Percentiles rank a stretch among this genome's conserved stretches.
phyloP scores from a whole-genome alignment of 2,329 filamentous ascomycete genomes.

The Dothistroma pini region DNA sequence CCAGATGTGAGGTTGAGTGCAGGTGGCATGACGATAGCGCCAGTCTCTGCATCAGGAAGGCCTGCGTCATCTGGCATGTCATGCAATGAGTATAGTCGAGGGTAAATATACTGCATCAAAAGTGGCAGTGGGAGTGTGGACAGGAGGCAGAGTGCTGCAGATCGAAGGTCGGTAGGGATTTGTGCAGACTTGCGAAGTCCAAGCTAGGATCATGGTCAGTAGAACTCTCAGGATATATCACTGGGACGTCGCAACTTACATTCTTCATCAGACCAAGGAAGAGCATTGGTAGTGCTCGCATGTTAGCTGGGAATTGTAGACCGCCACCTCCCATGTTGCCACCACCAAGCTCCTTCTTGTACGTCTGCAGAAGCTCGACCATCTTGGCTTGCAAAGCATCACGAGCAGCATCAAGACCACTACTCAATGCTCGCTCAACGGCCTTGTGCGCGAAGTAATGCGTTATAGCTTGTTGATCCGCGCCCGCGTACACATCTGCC shows the following conservation, averaged over 20 bases:
- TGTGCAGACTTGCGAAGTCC: conserved; percentile 88
- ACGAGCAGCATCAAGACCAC: conserved; percentile 82
- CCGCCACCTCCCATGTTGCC: conserved; percentile 92
- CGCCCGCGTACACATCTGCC: conserved; percentile 88
- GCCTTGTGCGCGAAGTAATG: conserved; percentile 98
- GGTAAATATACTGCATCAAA: conserved; percentile 82
- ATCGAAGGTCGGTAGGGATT: conserved; percentile 89
- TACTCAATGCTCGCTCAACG: conserved; percentile 81
- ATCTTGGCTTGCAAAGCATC: conserved; percentile 90
- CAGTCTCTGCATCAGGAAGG: conserved; percentile 76
- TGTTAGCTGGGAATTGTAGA: conserved; percentile 88
- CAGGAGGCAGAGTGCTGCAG: conserved; percentile 87
- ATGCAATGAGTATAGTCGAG: conserved; percentile 69
- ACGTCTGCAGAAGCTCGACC: conserved; percentile 87
- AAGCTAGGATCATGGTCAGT: conserved; percentile 43
- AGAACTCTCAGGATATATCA: conserved; percentile 3
- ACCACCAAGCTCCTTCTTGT: conserved; percentile 93
- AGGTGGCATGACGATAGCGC: conserved; percentile 83
- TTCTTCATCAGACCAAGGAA: conserved; percentile 97
- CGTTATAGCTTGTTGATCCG: conserved; percentile 88
- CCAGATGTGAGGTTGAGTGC: conserved; percentile 83
- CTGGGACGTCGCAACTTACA: conserved; percentile 49
- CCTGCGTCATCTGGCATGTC: conserved; percentile 97
- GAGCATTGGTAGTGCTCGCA: conserved; percentile 80
- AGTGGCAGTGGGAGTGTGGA: conserved; percentile 89